Base-by-base conservation (phyloP, 1,284 basidiomycete species). In the Chalciporus sp. region DNA sequence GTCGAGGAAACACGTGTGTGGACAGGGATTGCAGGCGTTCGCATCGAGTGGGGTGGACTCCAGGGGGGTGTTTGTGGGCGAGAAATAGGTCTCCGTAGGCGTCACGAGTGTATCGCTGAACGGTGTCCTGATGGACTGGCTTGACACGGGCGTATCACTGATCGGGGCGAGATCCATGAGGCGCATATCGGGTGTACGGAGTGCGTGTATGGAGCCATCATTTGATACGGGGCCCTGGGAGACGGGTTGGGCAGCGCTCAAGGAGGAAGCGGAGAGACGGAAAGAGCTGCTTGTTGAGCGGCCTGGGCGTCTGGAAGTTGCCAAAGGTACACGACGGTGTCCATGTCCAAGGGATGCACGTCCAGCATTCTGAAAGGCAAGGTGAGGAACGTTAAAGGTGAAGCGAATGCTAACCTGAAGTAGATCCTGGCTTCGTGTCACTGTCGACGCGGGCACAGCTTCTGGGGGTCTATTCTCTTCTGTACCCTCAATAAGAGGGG, bases 391-490 rank as follows among this genome's bases (percentile, higher is more conserved):
- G 37, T n/a, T n/a, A 10, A 37, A 14, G 14, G 51, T 16, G 42
- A 41, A 51, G 1, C 1, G 6, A 37, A 47, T 39, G 29, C 63
- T 10, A 58, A 71, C 69, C 68, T 67, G 69, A 44, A 41, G 52
- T 26, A 71, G 64, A 42, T 69, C 66, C 53, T 69, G 68, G 35
- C 69, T 67, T 10, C 50, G 44, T 6, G 66, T 71, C 23, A 64
- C 45, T 16, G 39, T 68, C 23, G 56, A 54, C 7, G 7, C 14
- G 9, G 50, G 45, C n/a, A 23, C 66, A 17, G 20, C 35, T 16
- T 66, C 58, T 4, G 28, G 37, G 16, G 57, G 46, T 26, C 37
- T 47, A 9, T 58, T 44, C 17, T 58, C 51, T 31, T 55, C 56
- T 7, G 29, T 35, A 54, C 58, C 68, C 35, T 62, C 65, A 14